A percentile compares a stretch with the other conserved stretches of the same genome.
Conservation (phyloP, 306 rosid species). For the Prunus persica region Prunus_persica_NCBIv2 NC_034013.1:18354501-18355000, state of each 20-base stretch:
- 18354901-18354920: conserved; percentile 59
- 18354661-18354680: not conserved
- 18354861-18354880: conserved; percentile 58
- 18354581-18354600: not conserved
- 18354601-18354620: not conserved
- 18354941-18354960: conserved; percentile 57
- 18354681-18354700: not conserved
- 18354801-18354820: not conserved
- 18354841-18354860: conserved; percentile 26
- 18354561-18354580: not conserved
- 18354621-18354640: not conserved
- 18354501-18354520: not conserved
- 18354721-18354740: not conserved
- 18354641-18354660: not conserved
- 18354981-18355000: conserved; percentile 63
- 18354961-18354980: conserved; percentile 77
- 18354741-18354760: not conserved
- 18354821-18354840: not conserved
- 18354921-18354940: conserved; percentile 77
- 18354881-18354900: conserved; percentile 80
- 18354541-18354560: not conserved
- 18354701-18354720: not conserved
- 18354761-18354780: not conserved
- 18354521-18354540: not conserved
- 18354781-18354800: not conserved